Evolutionary conservation across 805 yeast species (phyloP).

Genomic region (Teunomyces aglyptinius): DNA sequence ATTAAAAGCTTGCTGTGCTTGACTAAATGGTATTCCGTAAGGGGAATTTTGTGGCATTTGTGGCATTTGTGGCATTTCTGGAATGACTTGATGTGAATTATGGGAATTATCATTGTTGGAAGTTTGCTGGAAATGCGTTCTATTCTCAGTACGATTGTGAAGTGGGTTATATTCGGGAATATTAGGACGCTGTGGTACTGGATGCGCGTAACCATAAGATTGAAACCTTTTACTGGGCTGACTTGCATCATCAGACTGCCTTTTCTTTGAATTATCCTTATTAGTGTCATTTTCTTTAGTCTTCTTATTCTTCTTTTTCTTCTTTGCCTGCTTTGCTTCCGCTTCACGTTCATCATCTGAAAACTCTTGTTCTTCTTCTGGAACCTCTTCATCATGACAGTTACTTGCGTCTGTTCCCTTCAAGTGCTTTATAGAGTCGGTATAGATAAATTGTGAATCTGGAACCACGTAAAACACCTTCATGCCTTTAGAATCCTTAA

Average conservation of each 20-base stretch:
- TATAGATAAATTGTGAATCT: constrained; percentile 73
- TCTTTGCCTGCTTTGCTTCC: constrained; percentile 61
- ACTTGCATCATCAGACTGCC: not conserved
- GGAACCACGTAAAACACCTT: constrained; percentile 77
- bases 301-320: constrained; percentile 47
- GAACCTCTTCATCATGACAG: constrained; percentile 89
- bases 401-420: constrained; percentile 96
- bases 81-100: not conserved
- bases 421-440: constrained; percentile 62
- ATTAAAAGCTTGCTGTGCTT: constrained; percentile 13
- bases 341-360: constrained; percentile 92
- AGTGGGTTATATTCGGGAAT: constrained; percentile 3
- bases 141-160: not conserved
- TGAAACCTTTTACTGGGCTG: constrained; percentile 16
- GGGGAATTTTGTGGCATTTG: constrained; percentile 12
- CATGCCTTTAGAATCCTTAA: constrained; percentile 48
- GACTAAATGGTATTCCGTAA: constrained; percentile 23
- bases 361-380: constrained; percentile 90
- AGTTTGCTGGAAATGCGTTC: too few relatives aligned
- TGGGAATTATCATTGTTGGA: not conserved
- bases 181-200: constrained; percentile 7
- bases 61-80: not conserved
- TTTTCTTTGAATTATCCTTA: constrained; percentile 4
- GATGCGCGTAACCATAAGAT: constrained; percentile 21
- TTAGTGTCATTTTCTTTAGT: constrained; percentile 12